phyloP scores from a whole-genome alignment of 2,329 filamentous ascomycete genomes.

The Penicillium sp. region DNA sequence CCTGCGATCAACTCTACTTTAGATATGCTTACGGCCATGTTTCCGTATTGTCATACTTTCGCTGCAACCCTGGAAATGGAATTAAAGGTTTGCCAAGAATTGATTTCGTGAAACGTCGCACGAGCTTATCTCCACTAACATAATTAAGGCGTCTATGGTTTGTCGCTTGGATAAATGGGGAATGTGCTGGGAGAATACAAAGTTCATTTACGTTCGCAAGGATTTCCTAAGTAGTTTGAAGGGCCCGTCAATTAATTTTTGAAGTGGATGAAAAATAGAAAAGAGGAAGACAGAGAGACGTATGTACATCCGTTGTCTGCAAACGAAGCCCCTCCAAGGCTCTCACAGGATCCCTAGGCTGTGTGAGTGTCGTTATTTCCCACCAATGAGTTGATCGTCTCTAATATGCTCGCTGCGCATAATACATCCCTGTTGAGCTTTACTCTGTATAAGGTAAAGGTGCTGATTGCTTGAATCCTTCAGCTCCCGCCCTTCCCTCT shows the following conservation, averaged over 20 bases:
- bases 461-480: background rate
- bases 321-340: too few species aligned
- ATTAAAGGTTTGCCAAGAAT: constrained; percentile 37
- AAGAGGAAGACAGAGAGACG: too few species aligned
- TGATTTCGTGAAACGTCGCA: constrained; percentile 40
- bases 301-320: too few species aligned
- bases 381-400: constrained; percentile 2
- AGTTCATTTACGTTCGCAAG: background rate
- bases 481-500: background rate
- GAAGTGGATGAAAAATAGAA: too few species aligned
- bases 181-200: constrained; percentile 11
- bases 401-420: background rate
- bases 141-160: constrained; percentile 34
- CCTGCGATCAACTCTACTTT: constrained; percentile 18
- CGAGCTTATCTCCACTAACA: constrained; percentile 44
- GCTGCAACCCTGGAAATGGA: constrained; percentile 34
- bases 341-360: constrained; percentile 3
- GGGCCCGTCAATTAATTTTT: too few species aligned
- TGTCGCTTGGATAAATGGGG: constrained; percentile 16
- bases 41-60: constrained; percentile 27
- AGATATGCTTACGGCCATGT: constrained; percentile 20
- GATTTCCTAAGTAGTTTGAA: constrained; percentile 4
- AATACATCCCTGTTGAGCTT: background rate
- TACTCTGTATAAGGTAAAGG: background rate
- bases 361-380: constrained; percentile 1